Base-by-base conservation (phyloP, 345 rosid species). In the Corchorus capsularis region DNA sequence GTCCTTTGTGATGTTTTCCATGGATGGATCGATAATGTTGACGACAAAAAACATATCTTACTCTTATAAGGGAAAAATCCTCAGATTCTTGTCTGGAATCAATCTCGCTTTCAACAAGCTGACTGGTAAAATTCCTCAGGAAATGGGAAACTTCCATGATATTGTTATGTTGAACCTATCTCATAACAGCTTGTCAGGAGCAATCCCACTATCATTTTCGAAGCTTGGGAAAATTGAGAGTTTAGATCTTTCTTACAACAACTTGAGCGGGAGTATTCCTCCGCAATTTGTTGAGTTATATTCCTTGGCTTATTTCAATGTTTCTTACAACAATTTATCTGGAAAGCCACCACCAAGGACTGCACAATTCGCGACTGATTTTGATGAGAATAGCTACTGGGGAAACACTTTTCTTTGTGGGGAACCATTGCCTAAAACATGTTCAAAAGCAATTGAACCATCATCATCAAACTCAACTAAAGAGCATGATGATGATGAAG, bases 51-150 rank as follows among this genome's bases (percentile, higher is more conserved):
- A 11, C 3, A 13, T 5, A 0, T 72, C 71, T 4, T 73, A 75
- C 41, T 37, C 70, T 5, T 83, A 81, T 27, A 2, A n/a, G 0
- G 82, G 80, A 10, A 63, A 3, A 2, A 59, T 47, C 19, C 55
- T 76, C 0, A 1, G 0, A 0, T 59, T 1, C 17, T 67, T 89
- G 68, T 75, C 65, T 2, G 88, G 86, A 52, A 8, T 85, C 2
- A 87, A 89, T 59, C 56, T 87, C 19, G 87, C 89, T 4, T 43
- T 2, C 0, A 89, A 89, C 22, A 77, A 77, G n/a, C 45, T 87
- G 1, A 39, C 12, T 0, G 90, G 90, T 35, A 32, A 77, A 1
- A 79, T 89, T 14, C 87, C 90, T 0, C 4, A 0, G 7, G 79
- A 83, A 69, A 2, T 89, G 0, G 87, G 85, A 16, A 16, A 79